Percentiles rank a stretch among this genome's conserved stretches.
These are phyloP conservation scores for Fraxinus anomala DNA, from an alignment of 257 asterid species.

Conservation along the genomic window DNA sequence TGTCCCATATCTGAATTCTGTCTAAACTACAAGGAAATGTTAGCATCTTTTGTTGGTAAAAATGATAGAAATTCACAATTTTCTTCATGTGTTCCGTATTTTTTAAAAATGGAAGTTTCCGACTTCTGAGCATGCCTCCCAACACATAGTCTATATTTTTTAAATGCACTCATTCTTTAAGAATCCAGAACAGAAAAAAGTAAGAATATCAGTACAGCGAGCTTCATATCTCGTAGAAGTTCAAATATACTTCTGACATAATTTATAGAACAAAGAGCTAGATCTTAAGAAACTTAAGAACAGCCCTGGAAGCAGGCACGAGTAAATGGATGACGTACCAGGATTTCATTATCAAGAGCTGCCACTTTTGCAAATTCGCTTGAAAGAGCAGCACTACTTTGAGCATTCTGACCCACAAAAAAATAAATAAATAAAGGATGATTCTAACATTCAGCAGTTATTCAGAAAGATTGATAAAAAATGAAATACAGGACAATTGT, in stretches of 20 bases:
- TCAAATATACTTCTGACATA: neutral
- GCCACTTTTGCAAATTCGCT: conserved; percentile 38
- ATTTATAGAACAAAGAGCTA: neutral
- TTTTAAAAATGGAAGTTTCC: neutral
- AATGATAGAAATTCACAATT: neutral
- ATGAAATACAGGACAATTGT: conserved; percentile 19
- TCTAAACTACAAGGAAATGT: neutral
- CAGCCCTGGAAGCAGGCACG: conserved; percentile 11
- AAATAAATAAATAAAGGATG: neutral
- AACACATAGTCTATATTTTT: neutral
- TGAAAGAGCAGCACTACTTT: conserved; percentile 32
- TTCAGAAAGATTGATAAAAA: conserved; percentile 9
- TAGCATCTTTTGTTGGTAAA: neutral
- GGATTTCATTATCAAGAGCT: conserved; percentile 46
- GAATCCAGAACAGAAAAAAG: conserved; percentile 6
- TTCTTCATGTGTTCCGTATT: neutral
- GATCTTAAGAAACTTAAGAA: conserved; percentile 11
- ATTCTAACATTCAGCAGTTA: conserved; percentile 18
- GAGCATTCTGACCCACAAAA: conserved; percentile 39
- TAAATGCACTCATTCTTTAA: neutral
- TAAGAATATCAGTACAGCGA: neutral
- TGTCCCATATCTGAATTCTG: neutral
- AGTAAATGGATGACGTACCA: conserved; percentile 42
- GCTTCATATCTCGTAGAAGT: conserved; percentile 2
- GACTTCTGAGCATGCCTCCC: neutral